These are phyloP conservation scores for Globisporangium emineosum DNA, from an alignment of 352 stramenopile species.

Conservation along the genomic window DNA sequence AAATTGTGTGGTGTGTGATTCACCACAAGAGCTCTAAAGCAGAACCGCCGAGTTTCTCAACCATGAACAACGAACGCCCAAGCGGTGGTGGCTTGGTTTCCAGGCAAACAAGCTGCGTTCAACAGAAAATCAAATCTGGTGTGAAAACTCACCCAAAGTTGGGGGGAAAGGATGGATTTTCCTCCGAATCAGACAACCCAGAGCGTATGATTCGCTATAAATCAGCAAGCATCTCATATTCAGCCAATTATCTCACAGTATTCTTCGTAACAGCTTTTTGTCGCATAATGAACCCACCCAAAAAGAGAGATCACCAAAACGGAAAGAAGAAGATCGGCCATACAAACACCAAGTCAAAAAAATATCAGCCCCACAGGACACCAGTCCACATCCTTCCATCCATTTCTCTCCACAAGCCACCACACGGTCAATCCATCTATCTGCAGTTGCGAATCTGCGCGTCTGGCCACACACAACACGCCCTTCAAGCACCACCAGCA, in stretches of 20 bases:
- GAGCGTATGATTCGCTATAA: background rate
- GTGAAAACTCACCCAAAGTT: background rate
- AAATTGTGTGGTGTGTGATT: background rate
- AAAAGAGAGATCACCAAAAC: slow-evolving; percentile 1
- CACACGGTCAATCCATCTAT: background rate
- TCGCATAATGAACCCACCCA: slow-evolving; percentile 3
- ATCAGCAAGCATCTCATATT: background rate
- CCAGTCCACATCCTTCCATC: background rate
- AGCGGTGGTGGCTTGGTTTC: too few relatives aligned
- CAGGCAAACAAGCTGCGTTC: too few relatives aligned
- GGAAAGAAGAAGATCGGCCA: background rate
- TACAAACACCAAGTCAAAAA: slow-evolving; percentile 11
- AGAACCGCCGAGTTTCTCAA: too few relatives aligned
- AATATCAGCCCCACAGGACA: background rate
- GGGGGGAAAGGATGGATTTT: background rate
- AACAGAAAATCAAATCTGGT: too few relatives aligned
- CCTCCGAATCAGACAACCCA: background rate
- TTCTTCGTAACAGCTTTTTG: background rate
- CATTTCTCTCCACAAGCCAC: background rate
- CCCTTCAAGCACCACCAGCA: background rate
- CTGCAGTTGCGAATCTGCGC: slow-evolving; percentile 17
- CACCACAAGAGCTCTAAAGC: too few relatives aligned
- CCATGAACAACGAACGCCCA: too few relatives aligned
- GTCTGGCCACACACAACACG: background rate
- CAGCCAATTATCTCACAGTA: background rate